Conservation (phyloP, 352 stramenopile species). For the Pythium brachiatum region DNA sequence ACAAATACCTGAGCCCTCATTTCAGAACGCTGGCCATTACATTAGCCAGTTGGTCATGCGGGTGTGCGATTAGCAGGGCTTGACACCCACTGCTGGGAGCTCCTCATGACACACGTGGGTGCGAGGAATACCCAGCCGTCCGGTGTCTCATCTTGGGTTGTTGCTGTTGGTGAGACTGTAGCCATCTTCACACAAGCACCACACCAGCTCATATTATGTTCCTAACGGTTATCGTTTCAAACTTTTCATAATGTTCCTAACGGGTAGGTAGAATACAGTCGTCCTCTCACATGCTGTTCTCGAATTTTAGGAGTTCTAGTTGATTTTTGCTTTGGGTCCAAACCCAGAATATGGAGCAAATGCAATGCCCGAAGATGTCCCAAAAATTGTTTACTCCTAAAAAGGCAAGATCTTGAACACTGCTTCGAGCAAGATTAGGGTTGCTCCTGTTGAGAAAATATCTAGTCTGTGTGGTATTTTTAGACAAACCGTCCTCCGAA, state of each 20-base stretch:
- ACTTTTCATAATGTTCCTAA: too few relatives aligned
- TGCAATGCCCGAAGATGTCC: too few relatives aligned
- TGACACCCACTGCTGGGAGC: too few relatives aligned
- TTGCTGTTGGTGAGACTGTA: slow-evolving; percentile 1
- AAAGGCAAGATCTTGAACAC: background rate
- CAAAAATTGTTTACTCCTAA: background rate
- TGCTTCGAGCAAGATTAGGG: too few relatives aligned
- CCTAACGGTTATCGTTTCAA: too few relatives aligned
- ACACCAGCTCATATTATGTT: background rate
- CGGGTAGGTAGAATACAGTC: too few relatives aligned
- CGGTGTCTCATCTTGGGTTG: background rate
- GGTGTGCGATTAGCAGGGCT: too few relatives aligned
- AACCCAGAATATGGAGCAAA: too few relatives aligned
- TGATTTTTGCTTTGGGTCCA: background rate
- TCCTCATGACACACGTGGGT: background rate
- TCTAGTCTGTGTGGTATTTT: background rate
- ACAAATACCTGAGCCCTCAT: too few relatives aligned
- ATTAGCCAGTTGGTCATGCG: background rate
- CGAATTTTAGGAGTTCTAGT: background rate
- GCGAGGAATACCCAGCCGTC: background rate
- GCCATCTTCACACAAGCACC: background rate
- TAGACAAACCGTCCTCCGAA: background rate
- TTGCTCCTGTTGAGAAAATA: background rate
- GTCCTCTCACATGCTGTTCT: too few relatives aligned
- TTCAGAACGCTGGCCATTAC: background rate